These are phyloP conservation scores for Monosporozyma siamensis DNA, from an alignment of 805 yeast species.

Conservation along the genomic window DNA sequence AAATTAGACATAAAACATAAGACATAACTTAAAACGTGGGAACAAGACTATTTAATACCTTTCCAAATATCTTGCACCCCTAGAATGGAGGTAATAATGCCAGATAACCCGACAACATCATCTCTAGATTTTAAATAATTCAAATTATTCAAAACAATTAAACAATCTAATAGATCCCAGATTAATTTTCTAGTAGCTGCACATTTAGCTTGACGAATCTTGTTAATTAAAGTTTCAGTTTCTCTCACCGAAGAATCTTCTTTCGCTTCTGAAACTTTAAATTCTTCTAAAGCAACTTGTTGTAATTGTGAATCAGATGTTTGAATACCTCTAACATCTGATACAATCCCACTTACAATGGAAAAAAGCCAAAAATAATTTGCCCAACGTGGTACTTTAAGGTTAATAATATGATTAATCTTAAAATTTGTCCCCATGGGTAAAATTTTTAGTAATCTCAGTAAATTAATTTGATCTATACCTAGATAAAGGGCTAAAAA, in stretches of 20 bases:
- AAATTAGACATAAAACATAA: not conserved
- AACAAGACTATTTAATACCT: constrained; percentile 30
- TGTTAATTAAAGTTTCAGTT: not conserved
- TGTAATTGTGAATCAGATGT: constrained; percentile 24
- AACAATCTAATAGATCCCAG: constrained; percentile 68
- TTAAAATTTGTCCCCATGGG: constrained; percentile 25
- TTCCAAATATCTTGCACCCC: constrained; percentile 71
- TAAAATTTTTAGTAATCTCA: constrained; percentile 39
- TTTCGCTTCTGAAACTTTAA: not conserved
- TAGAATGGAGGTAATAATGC: constrained; percentile 68
- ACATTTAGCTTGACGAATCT: constrained; percentile 21
- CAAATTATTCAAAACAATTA: constrained; percentile 66
- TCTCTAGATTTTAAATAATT: constrained; percentile 55
- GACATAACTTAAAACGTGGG: not conserved
- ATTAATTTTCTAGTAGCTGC: constrained; percentile 52
- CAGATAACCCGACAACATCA: constrained; percentile 76
- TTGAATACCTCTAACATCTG: constrained; percentile 47
- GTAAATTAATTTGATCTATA: constrained; percentile 54
- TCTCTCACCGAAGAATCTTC: constrained; percentile 25
- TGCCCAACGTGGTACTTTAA: constrained; percentile 46
- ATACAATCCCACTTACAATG: constrained; percentile 50
- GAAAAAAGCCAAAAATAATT: constrained; percentile 73
- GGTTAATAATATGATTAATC: constrained; percentile 34
- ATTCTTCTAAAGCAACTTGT: not conserved
- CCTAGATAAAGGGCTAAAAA: constrained; percentile 55